phyloP scores from a whole-genome alignment of 2,329 filamentous ascomycete genomes.

The Cladosporium sp. region DNA sequence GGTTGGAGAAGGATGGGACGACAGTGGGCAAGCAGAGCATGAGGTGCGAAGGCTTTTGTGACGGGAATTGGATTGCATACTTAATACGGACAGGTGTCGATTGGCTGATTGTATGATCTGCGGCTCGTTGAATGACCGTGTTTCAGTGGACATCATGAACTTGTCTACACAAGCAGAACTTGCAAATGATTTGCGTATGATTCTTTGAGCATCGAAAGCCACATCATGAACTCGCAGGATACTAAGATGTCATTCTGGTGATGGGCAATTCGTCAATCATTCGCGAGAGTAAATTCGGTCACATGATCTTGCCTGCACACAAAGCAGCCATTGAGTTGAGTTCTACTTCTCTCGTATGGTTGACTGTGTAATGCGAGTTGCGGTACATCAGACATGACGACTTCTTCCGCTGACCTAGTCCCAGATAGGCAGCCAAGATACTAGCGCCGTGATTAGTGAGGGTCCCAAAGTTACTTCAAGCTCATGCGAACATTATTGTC shows the following conservation, averaged over 20 bases:
- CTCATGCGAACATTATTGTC: background rate
- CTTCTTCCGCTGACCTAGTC: constrained; percentile 2
- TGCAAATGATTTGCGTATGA: no score
- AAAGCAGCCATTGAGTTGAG: no score
- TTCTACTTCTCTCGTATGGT: no score
- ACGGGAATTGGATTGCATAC: constrained; percentile 17
- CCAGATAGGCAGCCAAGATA: constrained; percentile 20
- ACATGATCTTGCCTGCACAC: background rate
- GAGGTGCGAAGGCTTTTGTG: background rate
- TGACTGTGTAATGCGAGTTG: no score
- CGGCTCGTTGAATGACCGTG: background rate
- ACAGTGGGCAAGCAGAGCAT: background rate
- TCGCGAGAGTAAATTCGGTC: no score
- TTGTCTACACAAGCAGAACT: background rate
- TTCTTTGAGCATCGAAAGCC: background rate
- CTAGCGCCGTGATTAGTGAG: background rate
- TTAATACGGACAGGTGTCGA: constrained; percentile 18
- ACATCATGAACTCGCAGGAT: background rate
- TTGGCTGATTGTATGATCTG: constrained; percentile 21
- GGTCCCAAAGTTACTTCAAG: background rate
- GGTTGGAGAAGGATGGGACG: constrained; percentile 22
- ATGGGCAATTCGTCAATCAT: background rate
- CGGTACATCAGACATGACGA: background rate
- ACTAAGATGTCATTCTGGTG: background rate
- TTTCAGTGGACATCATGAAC: background rate